Base-by-base conservation (phyloP, 2,329 filamentous ascomycete genomes). In the Ophiocordyceps robertsii region DNA sequence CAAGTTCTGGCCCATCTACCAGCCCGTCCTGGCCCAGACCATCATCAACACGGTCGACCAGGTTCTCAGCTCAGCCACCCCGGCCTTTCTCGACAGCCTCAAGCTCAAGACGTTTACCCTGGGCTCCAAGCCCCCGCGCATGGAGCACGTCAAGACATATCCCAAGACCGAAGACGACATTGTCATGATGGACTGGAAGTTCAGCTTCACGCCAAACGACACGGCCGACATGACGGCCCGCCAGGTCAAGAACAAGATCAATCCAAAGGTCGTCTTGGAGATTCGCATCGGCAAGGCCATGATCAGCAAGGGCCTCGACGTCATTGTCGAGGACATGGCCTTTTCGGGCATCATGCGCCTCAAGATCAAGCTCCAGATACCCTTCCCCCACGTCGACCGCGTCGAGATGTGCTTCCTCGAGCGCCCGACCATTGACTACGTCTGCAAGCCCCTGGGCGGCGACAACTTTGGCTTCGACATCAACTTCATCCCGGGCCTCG, bases 1-100 rank as follows among this genome's bases (percentile, higher is more conserved):
- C 65, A 98, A 98, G 61, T 98, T 98, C 67, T 98, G 92, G 92
- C 92, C 92, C 47, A 98, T 98, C 56, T 96, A 95, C 60, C 87
- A 92, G 43, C 92, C 92, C 1, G 86, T 96, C 10, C 75, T 98
- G 12, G 90, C 88, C 46, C 80, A 92, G 52, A 93, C 87, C 19
- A 84, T 98, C 54, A 84, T 96, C 63, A 87, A 81, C 60, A 88
- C 89, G 0, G 92, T 96, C 39, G 92, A 98, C 56, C 92, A 96
- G 67, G 88, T 98, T 40, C 70, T 98, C 44, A 95, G 89, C 57
- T 89, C 85, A 0, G 81, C 89, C 3, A 96, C 89, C 0, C 92
- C 92, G 0, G 77, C 83, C 0, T 96, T 98, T 55, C 71, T 98
- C 43, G 92, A 98, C 61, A 95, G 88, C 60, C 67, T 98, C 61